Evolutionary conservation across 345 rosid genomes (phyloP).

Genomic region (Cardamine resedifolia): DNA sequence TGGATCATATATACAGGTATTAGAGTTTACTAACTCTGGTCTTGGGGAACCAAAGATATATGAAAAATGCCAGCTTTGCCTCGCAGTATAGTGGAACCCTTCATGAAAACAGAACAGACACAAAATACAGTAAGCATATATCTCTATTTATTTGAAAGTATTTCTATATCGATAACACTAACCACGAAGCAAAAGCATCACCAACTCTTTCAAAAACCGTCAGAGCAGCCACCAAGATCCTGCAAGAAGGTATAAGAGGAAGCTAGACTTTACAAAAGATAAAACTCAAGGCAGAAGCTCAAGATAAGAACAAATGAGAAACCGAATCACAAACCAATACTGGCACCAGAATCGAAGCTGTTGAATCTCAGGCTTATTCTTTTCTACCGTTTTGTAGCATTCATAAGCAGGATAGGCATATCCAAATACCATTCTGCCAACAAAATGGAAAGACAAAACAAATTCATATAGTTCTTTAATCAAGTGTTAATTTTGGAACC

Average conservation of each 20-base stretch:
- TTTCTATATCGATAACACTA: constrained; percentile 13
- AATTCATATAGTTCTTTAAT: not conserved
- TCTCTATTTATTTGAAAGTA: not conserved
- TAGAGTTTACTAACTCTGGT: constrained; percentile 52
- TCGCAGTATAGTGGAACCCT: constrained; percentile 82
- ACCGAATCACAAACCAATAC: constrained; percentile 53
- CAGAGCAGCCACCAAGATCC: constrained; percentile 78
- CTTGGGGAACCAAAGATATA: constrained; percentile 78
- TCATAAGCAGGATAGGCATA: constrained; percentile 84
- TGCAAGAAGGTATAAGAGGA: constrained; percentile 26
- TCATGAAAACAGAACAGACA: constrained; percentile 28
- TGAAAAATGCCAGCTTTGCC: constrained; percentile 71
- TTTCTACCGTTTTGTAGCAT: constrained; percentile 69
- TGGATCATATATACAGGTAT: not conserved
- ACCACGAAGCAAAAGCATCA: constrained; percentile 74
- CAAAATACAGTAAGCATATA: constrained; percentile 17
- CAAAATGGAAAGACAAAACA: constrained; percentile 4
- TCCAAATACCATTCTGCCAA: constrained; percentile 64
- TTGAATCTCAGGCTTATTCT: constrained; percentile 48
- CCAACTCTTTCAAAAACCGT: constrained; percentile 70
- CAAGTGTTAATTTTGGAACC: not conserved
- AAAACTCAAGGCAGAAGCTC: constrained; percentile 1
- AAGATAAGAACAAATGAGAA: not conserved
- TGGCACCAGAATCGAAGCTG: constrained; percentile 83
- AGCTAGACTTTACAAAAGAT: not conserved